A percentile compares a stretch with the other conserved stretches of the same genome.
Evolutionary conservation across 805 yeast genomes (phyloP).

Genomic region (Metschnikowia matae): DNA sequence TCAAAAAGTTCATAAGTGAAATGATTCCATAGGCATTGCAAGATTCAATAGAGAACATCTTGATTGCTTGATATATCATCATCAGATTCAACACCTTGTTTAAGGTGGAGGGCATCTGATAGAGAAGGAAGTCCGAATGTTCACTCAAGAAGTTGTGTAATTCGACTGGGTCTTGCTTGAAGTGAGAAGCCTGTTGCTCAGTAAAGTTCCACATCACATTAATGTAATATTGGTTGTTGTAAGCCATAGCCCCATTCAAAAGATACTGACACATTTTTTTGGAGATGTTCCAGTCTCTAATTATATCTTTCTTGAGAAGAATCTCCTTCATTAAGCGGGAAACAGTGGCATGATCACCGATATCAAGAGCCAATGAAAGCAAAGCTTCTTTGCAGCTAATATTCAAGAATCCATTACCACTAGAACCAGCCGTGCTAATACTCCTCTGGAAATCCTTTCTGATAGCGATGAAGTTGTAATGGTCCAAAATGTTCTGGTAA

Average conservation of each 20-base stretch:
- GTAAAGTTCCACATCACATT: constrained; percentile 30
- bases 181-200: constrained; percentile 32
- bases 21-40: constrained; percentile 33
- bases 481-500: constrained; percentile 26
- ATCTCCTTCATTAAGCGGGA: constrained; percentile 37
- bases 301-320: constrained; percentile 26
- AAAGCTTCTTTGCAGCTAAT: constrained; percentile 26
- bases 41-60: constrained; percentile 22
- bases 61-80: constrained; percentile 25
- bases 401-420: background rate
- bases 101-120: constrained; percentile 7
- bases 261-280: constrained; percentile 30
- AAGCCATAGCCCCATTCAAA: constrained; percentile 22
- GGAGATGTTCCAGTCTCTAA: constrained; percentile 26
- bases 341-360: constrained; percentile 31
- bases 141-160: constrained; percentile 33
- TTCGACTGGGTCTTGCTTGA: constrained; percentile 16
- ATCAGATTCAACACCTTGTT: constrained; percentile 24
- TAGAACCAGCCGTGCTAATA: background rate
- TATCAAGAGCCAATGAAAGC: constrained; percentile 29
- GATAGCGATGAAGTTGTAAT: constrained; percentile 32
- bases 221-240: constrained; percentile 23
- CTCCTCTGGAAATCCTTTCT: constrained; percentile 31
- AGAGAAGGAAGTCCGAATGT: constrained; percentile 21
- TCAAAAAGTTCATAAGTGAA: constrained; percentile 1